Conservation (phyloP, 192 early-diverging fungal genomes). For the Umbelopsis vinacea region DNA sequence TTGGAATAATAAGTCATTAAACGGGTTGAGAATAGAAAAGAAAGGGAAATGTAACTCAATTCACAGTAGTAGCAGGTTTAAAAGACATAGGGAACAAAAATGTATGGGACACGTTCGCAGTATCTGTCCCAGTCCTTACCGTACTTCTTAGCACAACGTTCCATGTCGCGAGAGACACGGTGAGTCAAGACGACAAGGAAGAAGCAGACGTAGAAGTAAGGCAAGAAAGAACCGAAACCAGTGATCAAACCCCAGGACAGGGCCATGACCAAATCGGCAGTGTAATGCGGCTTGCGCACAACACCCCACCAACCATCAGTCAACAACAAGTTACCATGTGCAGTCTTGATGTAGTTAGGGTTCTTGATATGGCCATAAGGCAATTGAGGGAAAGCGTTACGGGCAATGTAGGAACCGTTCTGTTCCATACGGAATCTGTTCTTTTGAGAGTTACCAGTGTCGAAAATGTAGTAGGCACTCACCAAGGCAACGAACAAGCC, state of each 20-base stretch:
- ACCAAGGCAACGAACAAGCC: conserved; percentile 41
- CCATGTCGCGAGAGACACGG: conserved; percentile 83
- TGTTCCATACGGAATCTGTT: conserved; percentile 54
- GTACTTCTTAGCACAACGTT: conserved; percentile 86
- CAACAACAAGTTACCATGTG: conserved; percentile 62
- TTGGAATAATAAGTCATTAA: no score
- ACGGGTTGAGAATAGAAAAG: not conserved
- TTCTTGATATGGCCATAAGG: conserved; percentile 57
- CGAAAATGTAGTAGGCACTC: conserved; percentile 48
- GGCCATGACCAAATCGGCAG: conserved; percentile 87
- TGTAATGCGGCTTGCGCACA: conserved; percentile 74
- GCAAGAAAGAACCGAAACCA: conserved; percentile 75
- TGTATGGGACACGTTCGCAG: conserved; percentile 73
- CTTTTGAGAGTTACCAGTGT: conserved; percentile 60
- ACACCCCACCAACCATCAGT: conserved; percentile 75
- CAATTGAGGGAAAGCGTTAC: conserved; percentile 51
- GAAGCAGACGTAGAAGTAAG: conserved; percentile 91
- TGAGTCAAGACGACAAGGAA: conserved; percentile 84
- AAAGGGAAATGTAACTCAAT: conserved; percentile 2
- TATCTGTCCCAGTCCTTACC: conserved; percentile 88
- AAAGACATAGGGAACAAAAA: conserved; percentile 77
- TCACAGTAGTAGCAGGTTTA: conserved; percentile 36
- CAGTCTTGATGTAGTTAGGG: conserved; percentile 69
- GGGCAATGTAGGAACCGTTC: conserved; percentile 46
- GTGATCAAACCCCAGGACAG: conserved; percentile 84